phyloP scores from a whole-genome alignment of 2,329 filamentous ascomycete species.

The Fusarium denticulatum region DNA sequence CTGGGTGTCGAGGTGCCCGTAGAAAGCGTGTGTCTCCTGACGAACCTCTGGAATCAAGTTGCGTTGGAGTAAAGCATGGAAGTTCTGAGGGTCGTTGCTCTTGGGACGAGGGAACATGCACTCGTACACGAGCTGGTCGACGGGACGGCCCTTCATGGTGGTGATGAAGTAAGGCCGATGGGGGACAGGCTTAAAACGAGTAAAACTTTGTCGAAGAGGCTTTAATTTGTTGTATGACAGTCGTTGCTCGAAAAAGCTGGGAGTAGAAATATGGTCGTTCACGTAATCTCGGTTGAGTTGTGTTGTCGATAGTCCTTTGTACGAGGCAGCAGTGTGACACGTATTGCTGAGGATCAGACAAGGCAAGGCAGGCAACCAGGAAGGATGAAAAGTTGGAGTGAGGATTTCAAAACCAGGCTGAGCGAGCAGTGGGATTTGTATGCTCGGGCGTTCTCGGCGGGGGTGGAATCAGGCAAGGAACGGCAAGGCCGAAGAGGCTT shows the following conservation, averaged over 20 bases:
- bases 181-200: neutral
- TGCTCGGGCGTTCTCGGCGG: conserved; percentile 44
- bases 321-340: neutral
- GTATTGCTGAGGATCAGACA: neutral
- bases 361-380: neutral
- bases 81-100: conserved; percentile 74
- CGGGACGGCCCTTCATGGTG: conserved; percentile 75
- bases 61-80: conserved; percentile 74
- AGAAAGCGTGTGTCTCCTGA: conserved; percentile 81
- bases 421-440: conserved; percentile 22
- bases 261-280: conserved; percentile 17
- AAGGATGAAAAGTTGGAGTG: neutral
- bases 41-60: conserved; percentile 81
- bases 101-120: conserved; percentile 76
- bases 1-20: conserved; percentile 80
- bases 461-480: conserved; percentile 30
- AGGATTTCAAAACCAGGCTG: neutral
- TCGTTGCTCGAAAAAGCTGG: conserved; percentile 8
- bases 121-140: conserved; percentile 79
- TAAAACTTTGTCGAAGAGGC: neutral
- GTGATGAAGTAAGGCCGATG: conserved; percentile 2
- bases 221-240: neutral
- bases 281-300: conserved; percentile 32
- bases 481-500: conserved; percentile 34
- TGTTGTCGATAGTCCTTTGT: conserved; percentile 17